Evolutionary conservation across 495 filamentous ascomycete species (phyloP).

Genomic region (Trichoderma reesei): DNA sequence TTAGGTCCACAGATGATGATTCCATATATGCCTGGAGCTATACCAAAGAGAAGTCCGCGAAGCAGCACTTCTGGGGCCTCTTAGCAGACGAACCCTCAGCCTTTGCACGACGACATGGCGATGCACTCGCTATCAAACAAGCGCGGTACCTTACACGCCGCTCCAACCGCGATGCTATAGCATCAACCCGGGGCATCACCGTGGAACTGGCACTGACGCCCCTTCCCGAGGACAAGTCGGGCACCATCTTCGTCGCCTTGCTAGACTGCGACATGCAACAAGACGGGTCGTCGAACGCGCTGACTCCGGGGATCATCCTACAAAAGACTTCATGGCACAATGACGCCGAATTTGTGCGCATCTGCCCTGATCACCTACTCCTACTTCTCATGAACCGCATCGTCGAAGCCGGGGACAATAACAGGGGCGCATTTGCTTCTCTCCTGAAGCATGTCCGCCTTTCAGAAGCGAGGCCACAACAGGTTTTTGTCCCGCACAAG

Average conservation of each 20-base stretch:
- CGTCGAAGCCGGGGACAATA: background rate
- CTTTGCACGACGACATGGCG: background rate
- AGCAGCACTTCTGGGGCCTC: constrained; percentile 1
- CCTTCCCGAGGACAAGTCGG: background rate
- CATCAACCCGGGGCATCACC: background rate
- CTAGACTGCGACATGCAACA: background rate
- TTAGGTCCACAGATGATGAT: constrained; percentile 17
- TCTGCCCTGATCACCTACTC: background rate
- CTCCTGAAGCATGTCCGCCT: background rate
- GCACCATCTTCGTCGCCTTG: background rate
- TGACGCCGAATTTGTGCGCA: background rate
- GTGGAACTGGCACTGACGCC: background rate
- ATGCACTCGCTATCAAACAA: background rate
- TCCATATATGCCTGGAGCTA: constrained; percentile 18
- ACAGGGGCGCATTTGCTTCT: background rate
- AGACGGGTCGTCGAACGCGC: background rate
- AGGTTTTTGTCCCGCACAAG: background rate
- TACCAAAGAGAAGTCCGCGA: background rate
- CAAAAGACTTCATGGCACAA: background rate
- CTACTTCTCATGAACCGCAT: background rate
- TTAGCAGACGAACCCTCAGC: background rate
- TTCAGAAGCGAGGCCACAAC: background rate
- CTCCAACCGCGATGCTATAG: background rate
- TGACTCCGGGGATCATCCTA: background rate
- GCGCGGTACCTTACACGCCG: background rate